Evolutionary conservation across 371 early-diverging fungal species (phyloP).

Genomic region (Mycotypha africana): DNA sequence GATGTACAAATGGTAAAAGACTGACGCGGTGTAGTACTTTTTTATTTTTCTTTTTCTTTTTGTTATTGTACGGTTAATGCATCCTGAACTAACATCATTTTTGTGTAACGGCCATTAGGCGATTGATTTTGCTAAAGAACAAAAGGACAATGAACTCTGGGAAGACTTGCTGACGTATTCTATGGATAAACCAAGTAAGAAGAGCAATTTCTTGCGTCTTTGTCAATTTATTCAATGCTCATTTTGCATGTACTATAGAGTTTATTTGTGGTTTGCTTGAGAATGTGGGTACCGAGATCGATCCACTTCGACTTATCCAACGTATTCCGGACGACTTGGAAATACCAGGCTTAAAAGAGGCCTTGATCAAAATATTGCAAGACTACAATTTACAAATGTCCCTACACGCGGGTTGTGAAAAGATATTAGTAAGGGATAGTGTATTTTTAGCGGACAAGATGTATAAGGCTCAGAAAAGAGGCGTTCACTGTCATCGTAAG

Average conservation of each 20-base stretch:
- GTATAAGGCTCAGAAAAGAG: slow-evolving; percentile 67
- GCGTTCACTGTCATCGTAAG: slow-evolving; percentile 51
- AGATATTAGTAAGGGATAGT: slow-evolving; percentile 81
- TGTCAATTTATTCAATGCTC: not conserved
- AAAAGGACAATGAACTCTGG: slow-evolving; percentile 94
- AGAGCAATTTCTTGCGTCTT: no score
- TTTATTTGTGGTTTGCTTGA: slow-evolving; percentile 90
- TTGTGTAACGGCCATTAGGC: no score
- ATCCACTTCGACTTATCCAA: slow-evolving; percentile 74
- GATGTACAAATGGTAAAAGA: slow-evolving; percentile 77
- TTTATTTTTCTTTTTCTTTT: no score
- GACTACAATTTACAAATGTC: slow-evolving; percentile 87
- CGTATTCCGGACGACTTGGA: slow-evolving; percentile 74
- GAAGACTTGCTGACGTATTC: slow-evolving; percentile 86
- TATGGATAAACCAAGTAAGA: slow-evolving; percentile 78
- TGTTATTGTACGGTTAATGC: no score
- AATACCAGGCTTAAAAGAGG: slow-evolving; percentile 77
- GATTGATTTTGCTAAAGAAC: slow-evolving; percentile 95
- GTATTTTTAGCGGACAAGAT: slow-evolving; percentile 72
- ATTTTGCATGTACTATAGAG: slow-evolving; percentile 34
- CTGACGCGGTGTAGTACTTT: no score
- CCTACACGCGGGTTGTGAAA: slow-evolving; percentile 81
- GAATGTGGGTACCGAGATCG: slow-evolving; percentile 80
- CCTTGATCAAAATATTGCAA: slow-evolving; percentile 80
- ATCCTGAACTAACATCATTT: no score